These are phyloP conservation scores for Cornus kousa DNA, from an alignment of 148 eudicot species.

Conservation along the genomic window DNA sequence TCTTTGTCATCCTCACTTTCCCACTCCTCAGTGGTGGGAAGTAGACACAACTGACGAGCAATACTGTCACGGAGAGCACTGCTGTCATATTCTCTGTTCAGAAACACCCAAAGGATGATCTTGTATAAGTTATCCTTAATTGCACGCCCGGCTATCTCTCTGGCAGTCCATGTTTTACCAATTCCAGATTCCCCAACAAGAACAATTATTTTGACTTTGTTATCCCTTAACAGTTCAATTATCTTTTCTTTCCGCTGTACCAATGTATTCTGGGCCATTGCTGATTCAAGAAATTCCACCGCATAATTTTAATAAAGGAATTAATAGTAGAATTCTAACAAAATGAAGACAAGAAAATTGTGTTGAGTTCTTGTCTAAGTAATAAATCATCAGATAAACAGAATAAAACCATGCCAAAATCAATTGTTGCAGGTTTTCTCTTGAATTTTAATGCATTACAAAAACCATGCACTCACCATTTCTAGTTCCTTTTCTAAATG, in stretches of 20 bases:
- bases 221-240: background rate
- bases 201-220: background rate
- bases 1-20: slow-evolving; percentile 3
- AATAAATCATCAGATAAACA: too few relatives aligned
- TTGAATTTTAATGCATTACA: too few relatives aligned
- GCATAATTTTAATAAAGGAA: background rate
- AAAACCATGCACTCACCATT: too few relatives aligned
- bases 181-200: slow-evolving; percentile 14
- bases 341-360: background rate
- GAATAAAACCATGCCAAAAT: too few relatives aligned
- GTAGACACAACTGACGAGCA: slow-evolving; percentile 6
- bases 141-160: background rate
- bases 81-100: background rate
- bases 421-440: too few relatives aligned
- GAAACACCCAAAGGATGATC: slow-evolving; percentile 3
- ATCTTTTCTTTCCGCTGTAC: background rate
- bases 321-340: background rate
- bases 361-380: too few relatives aligned
- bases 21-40: slow-evolving; percentile 1
- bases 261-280: background rate
- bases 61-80: background rate
- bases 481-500: too few relatives aligned
- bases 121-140: background rate
- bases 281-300: background rate
- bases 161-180: slow-evolving; percentile 18